A percentile compares a stretch with the other conserved stretches of the same genome.
phyloP scores from a whole-genome alignment of 2,329 filamentous ascomycete species.

The Fusarium albidum region DNA sequence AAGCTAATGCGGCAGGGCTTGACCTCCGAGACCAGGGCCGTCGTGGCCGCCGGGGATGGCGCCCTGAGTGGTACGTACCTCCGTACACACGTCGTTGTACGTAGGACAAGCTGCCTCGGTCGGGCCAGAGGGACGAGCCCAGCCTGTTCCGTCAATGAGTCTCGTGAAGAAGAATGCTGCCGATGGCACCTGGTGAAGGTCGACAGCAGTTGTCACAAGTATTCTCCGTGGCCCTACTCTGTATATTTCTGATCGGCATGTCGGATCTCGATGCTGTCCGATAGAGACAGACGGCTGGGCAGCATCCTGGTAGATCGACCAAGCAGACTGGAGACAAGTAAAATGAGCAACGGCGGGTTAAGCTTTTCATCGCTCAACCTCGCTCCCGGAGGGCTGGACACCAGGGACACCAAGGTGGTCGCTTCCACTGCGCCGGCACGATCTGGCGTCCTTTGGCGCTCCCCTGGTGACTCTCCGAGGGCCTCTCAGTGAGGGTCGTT shows the following conservation, averaged over 20 bases:
- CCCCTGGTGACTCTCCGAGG: constrained; percentile 4
- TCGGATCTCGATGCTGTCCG: constrained; percentile 27
- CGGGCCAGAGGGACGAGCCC: constrained; percentile 6
- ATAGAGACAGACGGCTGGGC: constrained; percentile 12
- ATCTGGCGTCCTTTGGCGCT: constrained; percentile 22
- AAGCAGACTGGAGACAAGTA: constrained; percentile 20
- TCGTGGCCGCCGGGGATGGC: constrained; percentile 33
- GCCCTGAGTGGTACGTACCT: constrained; percentile 24
- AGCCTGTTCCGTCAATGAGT: constrained; percentile 7
- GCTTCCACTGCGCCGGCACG: constrained; percentile 27
- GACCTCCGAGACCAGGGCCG: constrained; percentile 29
- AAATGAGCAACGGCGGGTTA: constrained; percentile 35
- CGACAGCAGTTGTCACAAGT: constrained; percentile 4
- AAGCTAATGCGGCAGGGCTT: constrained; percentile 38
- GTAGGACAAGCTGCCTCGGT: constrained; percentile 5
- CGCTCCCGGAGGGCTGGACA: constrained; percentile 32
- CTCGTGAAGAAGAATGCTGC: constrained; percentile 9
- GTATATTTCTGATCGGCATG: constrained; percentile 15
- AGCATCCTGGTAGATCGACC: constrained; percentile 28
- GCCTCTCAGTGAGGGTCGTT: constrained; percentile 18
- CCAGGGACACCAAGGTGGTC: too few relatives aligned
- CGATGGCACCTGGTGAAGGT: background rate
- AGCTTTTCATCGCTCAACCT: constrained; percentile 28
- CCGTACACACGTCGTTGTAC: constrained; percentile 10
- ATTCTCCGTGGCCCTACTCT: constrained; percentile 12